Evolutionary conservation across 75 land plant genomes (phyloP).

Genomic region (Pinus tabuliformis): DNA sequence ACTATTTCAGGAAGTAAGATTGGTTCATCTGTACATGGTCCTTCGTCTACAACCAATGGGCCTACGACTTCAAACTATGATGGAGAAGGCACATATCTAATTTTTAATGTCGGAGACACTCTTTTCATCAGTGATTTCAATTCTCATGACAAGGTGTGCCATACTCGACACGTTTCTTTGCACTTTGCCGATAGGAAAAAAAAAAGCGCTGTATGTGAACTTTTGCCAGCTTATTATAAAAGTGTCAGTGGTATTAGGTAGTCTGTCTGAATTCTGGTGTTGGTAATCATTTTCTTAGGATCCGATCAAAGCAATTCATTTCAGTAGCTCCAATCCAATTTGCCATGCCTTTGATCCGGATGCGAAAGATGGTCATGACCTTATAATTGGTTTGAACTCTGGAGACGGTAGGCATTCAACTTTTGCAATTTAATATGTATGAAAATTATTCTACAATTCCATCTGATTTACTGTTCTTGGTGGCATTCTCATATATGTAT

Average conservation of each 20-base stretch:
- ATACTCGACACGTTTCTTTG: background rate
- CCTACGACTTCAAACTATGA: slow-evolving; percentile 63
- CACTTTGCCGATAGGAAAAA: background rate
- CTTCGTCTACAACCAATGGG: slow-evolving; percentile 34
- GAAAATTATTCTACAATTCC: background rate
- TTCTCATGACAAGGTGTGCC: slow-evolving; percentile 87
- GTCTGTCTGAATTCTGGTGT: background rate
- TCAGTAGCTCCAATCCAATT: slow-evolving; percentile 73
- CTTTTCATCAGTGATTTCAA: slow-evolving; percentile 84
- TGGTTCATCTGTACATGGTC: slow-evolving; percentile 43
- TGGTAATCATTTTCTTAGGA: slow-evolving; percentile 54
- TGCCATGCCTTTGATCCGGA: slow-evolving; percentile 92
- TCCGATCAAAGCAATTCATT: slow-evolving; percentile 84
- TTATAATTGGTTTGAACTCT: slow-evolving; percentile 81
- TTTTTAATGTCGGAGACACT: slow-evolving; percentile 93
- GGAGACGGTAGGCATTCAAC: slow-evolving; percentile 73
- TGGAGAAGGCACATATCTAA: slow-evolving; percentile 87
- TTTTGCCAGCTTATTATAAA: background rate
- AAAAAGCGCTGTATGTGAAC: background rate
- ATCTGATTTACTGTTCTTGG: background rate
- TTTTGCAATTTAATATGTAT: background rate
- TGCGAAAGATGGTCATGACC: slow-evolving; percentile 94
- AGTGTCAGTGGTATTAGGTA: background rate
- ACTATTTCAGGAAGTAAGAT: slow-evolving; percentile 43
- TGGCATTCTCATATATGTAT: background rate